phyloP scores from a whole-genome alignment of 148 eudicot species.

The Chenopodium album region DNA sequence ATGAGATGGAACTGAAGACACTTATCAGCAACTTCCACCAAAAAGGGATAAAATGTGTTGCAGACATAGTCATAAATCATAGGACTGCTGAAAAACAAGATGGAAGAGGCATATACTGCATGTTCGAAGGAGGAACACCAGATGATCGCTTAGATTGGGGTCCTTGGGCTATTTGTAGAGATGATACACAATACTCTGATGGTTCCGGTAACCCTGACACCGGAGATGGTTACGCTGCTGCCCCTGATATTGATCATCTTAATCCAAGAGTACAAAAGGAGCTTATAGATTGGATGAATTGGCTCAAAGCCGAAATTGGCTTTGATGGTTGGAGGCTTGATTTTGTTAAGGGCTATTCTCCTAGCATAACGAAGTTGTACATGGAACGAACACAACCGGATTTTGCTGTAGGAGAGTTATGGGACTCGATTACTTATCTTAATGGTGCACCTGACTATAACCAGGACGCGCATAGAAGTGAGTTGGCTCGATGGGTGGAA shows the following conservation, averaged over 20 bases:
- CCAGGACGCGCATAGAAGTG: conserved; percentile 47
- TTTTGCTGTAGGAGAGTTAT: conserved; percentile 47
- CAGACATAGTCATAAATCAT: conserved; percentile 70
- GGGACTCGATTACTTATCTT: conserved; percentile 41
- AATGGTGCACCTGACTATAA: conserved; percentile 47
- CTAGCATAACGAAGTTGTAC: conserved; percentile 45
- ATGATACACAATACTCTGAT: conserved; percentile 52
- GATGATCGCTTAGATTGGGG: conserved; percentile 79
- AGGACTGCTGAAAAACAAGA: conserved; percentile 39
- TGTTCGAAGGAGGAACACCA: conserved; percentile 72
- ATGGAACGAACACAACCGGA: conserved; percentile 40
- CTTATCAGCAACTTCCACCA: conserved; percentile 39
- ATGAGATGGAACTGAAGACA: conserved; percentile 33
- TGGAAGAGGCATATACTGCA: conserved; percentile 56
- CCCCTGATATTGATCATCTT: conserved; percentile 74
- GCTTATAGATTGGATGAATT: conserved; percentile 69
- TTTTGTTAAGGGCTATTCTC: conserved; percentile 60
- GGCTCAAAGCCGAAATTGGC: conserved; percentile 44
- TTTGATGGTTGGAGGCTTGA: conserved; percentile 64
- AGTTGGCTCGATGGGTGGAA: conserved; percentile 48
- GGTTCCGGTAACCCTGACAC: conserved; percentile 66
- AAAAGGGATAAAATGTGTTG: conserved; percentile 53
- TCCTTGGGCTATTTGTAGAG: conserved; percentile 50
- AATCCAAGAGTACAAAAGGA: conserved; percentile 58
- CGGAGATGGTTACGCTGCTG: conserved; percentile 41